phyloP scores from a whole-genome alignment of 805 yeast species.

The Spathaspora girioi region DNA sequence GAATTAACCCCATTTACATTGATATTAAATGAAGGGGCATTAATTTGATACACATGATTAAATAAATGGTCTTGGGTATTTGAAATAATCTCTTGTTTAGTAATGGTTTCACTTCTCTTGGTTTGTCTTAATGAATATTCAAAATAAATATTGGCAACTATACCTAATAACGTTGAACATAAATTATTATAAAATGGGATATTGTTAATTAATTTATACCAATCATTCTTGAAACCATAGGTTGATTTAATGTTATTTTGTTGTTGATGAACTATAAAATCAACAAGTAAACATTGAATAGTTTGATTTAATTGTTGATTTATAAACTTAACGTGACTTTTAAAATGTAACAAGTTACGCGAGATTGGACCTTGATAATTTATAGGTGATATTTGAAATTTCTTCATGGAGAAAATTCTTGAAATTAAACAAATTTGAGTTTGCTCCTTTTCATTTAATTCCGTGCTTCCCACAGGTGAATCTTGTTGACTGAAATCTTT shows the following conservation, averaged over 20 bases:
- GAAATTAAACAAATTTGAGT: conserved; percentile 30
- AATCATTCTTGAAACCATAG: conserved; percentile 40
- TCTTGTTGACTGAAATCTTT: conserved; percentile 16
- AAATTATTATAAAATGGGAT: conserved; percentile 58
- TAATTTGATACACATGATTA: conserved; percentile 34
- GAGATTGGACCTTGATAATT: conserved; percentile 71
- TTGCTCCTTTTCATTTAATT: conserved; percentile 32
- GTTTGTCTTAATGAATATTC: conserved; percentile 35
- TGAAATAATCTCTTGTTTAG: conserved; percentile 23
- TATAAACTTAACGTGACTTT: conserved; percentile 58
- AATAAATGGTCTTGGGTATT: conserved; percentile 29
- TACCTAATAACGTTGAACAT: conserved; percentile 63
- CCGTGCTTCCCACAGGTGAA: conserved; percentile 6
- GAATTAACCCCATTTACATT: conserved; percentile 40
- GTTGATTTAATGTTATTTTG: conserved; percentile 47
- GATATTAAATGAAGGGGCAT: conserved; percentile 35
- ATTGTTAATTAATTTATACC: conserved; percentile 55
- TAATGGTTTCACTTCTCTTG: conserved; percentile 15
- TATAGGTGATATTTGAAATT: conserved; percentile 37
- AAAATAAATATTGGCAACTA: conserved; percentile 52
- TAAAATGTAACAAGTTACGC: conserved; percentile 58
- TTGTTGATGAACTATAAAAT: conserved; percentile 45
- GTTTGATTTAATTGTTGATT: conserved; percentile 49
- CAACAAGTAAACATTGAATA: conserved; percentile 47
- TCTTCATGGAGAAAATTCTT: conserved; percentile 33